Evolutionary conservation across 2,329 filamentous ascomycete species (phyloP), one percentile per base, ranked within the genome.

Genomic region (Diaporthe amygdali): DNA sequence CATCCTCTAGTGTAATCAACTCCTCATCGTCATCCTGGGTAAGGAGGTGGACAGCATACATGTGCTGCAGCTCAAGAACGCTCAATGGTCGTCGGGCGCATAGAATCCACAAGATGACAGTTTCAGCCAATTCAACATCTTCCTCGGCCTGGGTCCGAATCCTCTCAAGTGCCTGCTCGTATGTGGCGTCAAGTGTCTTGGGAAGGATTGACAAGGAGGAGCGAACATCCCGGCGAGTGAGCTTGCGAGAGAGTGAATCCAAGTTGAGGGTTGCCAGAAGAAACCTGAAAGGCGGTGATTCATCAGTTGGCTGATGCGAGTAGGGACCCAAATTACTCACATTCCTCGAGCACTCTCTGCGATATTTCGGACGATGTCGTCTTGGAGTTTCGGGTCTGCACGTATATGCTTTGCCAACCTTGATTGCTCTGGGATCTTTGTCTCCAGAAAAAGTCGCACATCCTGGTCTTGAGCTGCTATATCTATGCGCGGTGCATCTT

Each of bases 131-230:
- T 20, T 66, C 63, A 30, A 51, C 63, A 37, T 66, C 63, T 39
- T 66, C 63, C 22, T 52, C 22, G 15, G 39, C 49, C 25, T 68
- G 66, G 5, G 34, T 68, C 0, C 51, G 49, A 17, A 68, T 68
- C 30, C 66, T 68, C n/a, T 20, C 37, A 9, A 68, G 49, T 12
- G 66, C 51, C 46, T 68, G 32, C 22, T 68, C 39, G 15, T 68
- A 68, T 22, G 66, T 68, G 5, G 66, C 51, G 66, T 68, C 66
- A 4, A 68, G 66, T 8, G 51, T 59, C 66, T 59, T 68, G 2
- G 66, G 66, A 6, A 68, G 41, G 27, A 41, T 27, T 39, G 49
- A 27, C 4, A 68, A 25, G 5, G 66, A 68, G 9, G 66, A 56
- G 3, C 66, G 66, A 46, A 68, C 25, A 20, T 68, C 51, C 20